Evolutionary conservation across 305 asterid species (phyloP), one percentile per base, ranked within the genome.

Genomic region (Vinca major): DNA sequence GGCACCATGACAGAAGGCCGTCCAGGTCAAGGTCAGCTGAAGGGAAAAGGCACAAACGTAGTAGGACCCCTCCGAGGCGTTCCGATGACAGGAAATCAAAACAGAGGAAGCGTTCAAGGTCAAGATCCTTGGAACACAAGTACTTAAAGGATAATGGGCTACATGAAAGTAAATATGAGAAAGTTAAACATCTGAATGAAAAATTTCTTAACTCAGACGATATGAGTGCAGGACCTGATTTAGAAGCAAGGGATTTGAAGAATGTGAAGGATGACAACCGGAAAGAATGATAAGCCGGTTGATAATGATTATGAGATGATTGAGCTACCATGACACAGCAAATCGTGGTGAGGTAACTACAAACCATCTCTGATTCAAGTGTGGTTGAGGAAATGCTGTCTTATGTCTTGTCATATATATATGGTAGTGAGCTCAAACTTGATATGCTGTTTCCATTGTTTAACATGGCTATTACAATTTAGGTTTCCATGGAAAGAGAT

Each of bases 21-120:
- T 88, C 90, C 45, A 81, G 92, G 81, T 86, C 92, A 55, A 84
- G 80, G 80, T 92, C 96, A 66, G 62, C 79, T 63, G 89, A 88
- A 72, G 82, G 74, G 45, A 86, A 76, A 85, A 86, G 76, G 66
- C 77, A 65, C 64, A 81, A 78, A 81, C 77, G 78, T 68, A 79
- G 81, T 64, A 83, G 79, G 77, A 57, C 65, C 54, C 80, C 89
- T 39, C 81, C 86, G 2, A 76, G 80, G 61, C 80, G 37, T 72
- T 80, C 81, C 36, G 86, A 84, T 62, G 80, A 82, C 26, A 85
- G 76, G 82, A 89, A 84, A 80, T 74, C 93, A 67, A 87, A 74
- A 71, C 83, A 82, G 62, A 73, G 80, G 75, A 87, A 81, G 69
- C 81, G 78, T 56, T 83, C 90, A 19, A 85, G 81, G 77, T 86